Base-by-base conservation (phyloP, 2,329 filamentous ascomycete species). In the Myriosclerotinia duriaeana region DNA sequence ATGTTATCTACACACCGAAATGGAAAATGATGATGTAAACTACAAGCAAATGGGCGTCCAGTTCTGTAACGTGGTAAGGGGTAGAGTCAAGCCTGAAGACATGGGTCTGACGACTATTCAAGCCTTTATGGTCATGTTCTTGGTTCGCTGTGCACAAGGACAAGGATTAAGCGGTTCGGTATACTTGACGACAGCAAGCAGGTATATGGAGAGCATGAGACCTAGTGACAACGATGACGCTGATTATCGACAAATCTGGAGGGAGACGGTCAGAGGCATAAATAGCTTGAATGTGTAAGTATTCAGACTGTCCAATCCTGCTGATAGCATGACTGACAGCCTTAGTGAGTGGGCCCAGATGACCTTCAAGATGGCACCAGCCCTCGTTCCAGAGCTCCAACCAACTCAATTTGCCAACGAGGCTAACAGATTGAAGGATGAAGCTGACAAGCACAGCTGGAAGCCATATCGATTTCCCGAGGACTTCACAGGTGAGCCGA, bases 281-380 rank as follows among this genome's bases (percentile, higher is more conserved):
- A 72, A 71, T 34, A 74, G 72, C 55, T 70, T 78, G 64, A 75
- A 73, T 54, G 71, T 76, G 77, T 78, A 65, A 72, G 75, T 73
- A 53, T 11, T 8, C 15, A 66, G 3, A 12, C n/a, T 53, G 15
- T 48, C 34, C 20, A 36, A 6, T 14, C 22, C n/a, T 46, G 22
- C 22, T 46, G 11, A 17, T n/a, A 22, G 14, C n/a, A 34, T 22
- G 38, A 67, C 72, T 76, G 71, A 77, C 64, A 44, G 36, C 53
- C 20, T 46, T 53, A 77, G 76, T 67, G 75, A 77, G 67, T 77
- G 76, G 76, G 72, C 74, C 38, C 74, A 74, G 52, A 68, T 75
- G 50, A 76, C 75, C 8, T 77, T 74, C 53, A 72, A 75, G 48
- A 66, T 69, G 12, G 72, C 76, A 11, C 61, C 63, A 12, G 55